Conservation (phyloP, 441 rosid species). For the Biscutella laevigata region DNA sequence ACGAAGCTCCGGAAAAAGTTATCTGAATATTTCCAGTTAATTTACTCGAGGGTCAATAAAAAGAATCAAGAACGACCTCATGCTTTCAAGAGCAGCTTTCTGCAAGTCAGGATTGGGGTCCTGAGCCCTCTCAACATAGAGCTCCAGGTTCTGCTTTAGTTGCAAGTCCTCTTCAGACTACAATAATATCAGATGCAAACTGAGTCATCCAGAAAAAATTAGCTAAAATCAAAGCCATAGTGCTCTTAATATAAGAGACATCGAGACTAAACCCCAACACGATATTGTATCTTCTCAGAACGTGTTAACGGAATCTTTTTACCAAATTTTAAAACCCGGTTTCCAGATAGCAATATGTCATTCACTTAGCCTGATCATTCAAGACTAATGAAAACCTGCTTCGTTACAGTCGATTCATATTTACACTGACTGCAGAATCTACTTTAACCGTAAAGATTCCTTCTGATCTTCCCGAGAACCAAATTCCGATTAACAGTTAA, state of each 20-base stretch:
- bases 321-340: neutral
- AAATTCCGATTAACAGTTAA: neutral
- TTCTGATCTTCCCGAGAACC: neutral
- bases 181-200: slow-evolving; percentile 13
- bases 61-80: slow-evolving; percentile 49
- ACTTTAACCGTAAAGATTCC: neutral
- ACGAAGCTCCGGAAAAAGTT: too few species aligned
- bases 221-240: neutral
- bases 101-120: slow-evolving; percentile 79
- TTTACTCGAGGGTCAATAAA: neutral
- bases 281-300: neutral
- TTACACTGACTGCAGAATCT: neutral
- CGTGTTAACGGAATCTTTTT: neutral
- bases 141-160: slow-evolving; percentile 81
- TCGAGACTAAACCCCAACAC: neutral
- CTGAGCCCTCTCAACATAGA: slow-evolving; percentile 87
- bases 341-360: too few species aligned
- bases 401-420: neutral
- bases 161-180: slow-evolving; percentile 95
- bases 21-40: too few species aligned
- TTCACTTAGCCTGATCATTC: too few species aligned
- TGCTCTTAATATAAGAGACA: too few species aligned
- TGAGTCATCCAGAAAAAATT: neutral
- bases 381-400: neutral
- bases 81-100: slow-evolving; percentile 80